Evolutionary conservation across 2,329 filamentous ascomycete species (phyloP), one percentile per base, ranked within the genome.

Genomic region (Verticillium klebahnii): DNA sequence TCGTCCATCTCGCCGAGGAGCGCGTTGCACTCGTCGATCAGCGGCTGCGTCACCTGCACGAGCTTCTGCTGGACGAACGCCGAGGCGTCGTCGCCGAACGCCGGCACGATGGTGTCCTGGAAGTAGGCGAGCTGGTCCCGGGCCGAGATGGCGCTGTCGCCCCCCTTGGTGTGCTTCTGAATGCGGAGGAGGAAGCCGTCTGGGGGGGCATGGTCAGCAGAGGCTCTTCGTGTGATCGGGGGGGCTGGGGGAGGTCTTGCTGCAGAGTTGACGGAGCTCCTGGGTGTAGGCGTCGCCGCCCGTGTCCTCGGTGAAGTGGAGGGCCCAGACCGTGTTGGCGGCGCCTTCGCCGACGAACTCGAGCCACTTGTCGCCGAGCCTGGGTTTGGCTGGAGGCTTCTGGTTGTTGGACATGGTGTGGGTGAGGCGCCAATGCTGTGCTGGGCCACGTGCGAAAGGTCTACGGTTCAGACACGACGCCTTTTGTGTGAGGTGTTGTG

Each of bases 261-360:
- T 11, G 23, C 58, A 59, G 29, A 31, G 25, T 11, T 36, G 15
- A 17, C 58, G 58, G 31, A 60, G 50, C 14, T 56, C 12, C 23
- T 45, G 50, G 9, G 58, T 59, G 23, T 23, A 25, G 11, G 58
- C 45, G n/a, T 61, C 76, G 72, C 59, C 78, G 68, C 50, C 77
- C 68, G 67, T 69, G 71, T 64, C 69, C 74, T 78, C 59, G 19
- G 59, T 59, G 50, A 67, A 61, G 57, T 60, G 39, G 39, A 57
- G 19, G 19, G 25, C 56, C 57, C 50, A 63, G 29, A 93, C 88
- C 59, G 89, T 83, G 72, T 95, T 94, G 60, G 91, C 90, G 29
- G 89, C 88, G 29, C 91, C 91, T 73, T 95, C 91, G 31, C 82
- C 83, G 25, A 86, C 74, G 62, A 85, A 77, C 59, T 73, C 45